Percentiles rank a stretch among this genome's conserved stretches.
Conservation (phyloP, 2,329 filamentous ascomycete genomes). For the Balansia obtecta region DNA sequence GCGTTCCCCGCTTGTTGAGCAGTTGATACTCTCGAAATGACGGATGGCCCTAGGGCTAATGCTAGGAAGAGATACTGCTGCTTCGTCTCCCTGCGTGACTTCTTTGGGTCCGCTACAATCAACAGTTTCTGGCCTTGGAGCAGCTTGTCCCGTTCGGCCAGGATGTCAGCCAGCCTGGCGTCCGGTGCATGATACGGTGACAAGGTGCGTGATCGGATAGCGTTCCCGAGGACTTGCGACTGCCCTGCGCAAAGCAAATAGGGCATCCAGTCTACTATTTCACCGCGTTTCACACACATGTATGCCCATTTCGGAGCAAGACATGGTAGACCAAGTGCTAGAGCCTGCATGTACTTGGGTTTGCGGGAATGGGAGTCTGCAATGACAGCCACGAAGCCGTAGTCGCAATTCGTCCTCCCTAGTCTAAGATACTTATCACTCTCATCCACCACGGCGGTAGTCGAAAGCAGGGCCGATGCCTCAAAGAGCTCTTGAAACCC, state of each 20-base stretch:
- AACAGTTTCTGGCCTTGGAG: constrained; percentile 56
- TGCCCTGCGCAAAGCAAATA: constrained; percentile 82
- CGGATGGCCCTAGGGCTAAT: constrained; percentile 59
- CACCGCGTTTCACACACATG: constrained; percentile 50
- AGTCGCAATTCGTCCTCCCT: constrained; percentile 33
- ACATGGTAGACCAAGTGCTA: constrained; percentile 81
- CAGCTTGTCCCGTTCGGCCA: constrained; percentile 49
- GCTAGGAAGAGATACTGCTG: constrained; percentile 72
- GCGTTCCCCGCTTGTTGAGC: constrained; percentile 50
- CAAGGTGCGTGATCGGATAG: constrained; percentile 63
- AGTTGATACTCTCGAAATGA: constrained; percentile 51
- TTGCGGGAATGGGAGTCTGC: constrained; percentile 77
- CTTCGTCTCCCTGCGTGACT: constrained; percentile 48
- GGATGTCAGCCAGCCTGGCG: constrained; percentile 43
- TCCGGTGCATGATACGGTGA: constrained; percentile 43
- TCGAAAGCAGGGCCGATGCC: constrained; percentile 20
- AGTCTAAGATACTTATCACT: constrained; percentile 35
- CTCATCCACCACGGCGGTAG: constrained; percentile 18
- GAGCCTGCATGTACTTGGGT: constrained; percentile 86
- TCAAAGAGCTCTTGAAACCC: constrained; percentile 79
- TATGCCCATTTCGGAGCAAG: constrained; percentile 72
- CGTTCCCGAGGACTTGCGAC: constrained; percentile 63
- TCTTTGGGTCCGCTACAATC: constrained; percentile 48
- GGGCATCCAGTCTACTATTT: constrained; percentile 59
- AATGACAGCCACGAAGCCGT: constrained; percentile 75